Conservation (phyloP, 805 yeast species). For the Lachancea kluyveri region DNA sequence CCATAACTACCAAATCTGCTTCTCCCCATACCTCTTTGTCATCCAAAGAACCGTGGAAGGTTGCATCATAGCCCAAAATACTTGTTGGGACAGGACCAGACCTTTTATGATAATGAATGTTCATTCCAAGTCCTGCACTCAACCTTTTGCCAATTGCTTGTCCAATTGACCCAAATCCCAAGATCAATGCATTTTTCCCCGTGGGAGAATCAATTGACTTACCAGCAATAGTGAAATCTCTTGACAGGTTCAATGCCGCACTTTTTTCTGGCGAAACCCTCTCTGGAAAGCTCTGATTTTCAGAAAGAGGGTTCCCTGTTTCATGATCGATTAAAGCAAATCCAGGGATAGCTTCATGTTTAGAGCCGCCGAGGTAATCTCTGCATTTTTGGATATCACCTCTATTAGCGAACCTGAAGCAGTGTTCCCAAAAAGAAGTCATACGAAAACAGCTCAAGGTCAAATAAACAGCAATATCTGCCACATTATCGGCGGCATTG, state of each 20-base stretch:
- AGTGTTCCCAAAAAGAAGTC: constrained; percentile 41
- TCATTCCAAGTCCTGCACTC: constrained; percentile 50
- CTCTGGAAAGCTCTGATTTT: constrained; percentile 15
- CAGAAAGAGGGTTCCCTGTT: constrained; percentile 23
- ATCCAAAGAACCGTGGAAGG: constrained; percentile 41
- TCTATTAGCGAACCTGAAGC: constrained; percentile 33
- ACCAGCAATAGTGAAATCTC: constrained; percentile 41
- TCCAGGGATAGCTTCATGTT: constrained; percentile 5
- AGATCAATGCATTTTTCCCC: constrained; percentile 53
- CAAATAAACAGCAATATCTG: constrained; percentile 60
- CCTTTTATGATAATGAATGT: constrained; percentile 56
- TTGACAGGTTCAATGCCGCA: constrained; percentile 31
- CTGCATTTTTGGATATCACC: constrained; percentile 44
- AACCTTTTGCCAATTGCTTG: constrained; percentile 54
- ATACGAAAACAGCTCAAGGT: constrained; percentile 56
- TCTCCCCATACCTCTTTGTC: constrained; percentile 32
- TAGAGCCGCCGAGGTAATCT: constrained; percentile 27
- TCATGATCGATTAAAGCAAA: constrained; percentile 23
- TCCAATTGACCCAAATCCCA: constrained; percentile 78
- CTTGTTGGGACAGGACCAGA: constrained; percentile 33
- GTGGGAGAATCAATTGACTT: constrained; percentile 44
- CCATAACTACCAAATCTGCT: constrained; percentile 55
- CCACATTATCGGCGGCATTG: constrained; percentile 59
- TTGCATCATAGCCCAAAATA: constrained; percentile 39
- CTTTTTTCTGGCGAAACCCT: constrained; percentile 1